Percentiles rank a stretch among this genome's conserved stretches.
These are phyloP conservation scores for Phialemonium atrogriseum DNA, from an alignment of 2,329 filamentous ascomycete genomes.

Conservation along the genomic window DNA sequence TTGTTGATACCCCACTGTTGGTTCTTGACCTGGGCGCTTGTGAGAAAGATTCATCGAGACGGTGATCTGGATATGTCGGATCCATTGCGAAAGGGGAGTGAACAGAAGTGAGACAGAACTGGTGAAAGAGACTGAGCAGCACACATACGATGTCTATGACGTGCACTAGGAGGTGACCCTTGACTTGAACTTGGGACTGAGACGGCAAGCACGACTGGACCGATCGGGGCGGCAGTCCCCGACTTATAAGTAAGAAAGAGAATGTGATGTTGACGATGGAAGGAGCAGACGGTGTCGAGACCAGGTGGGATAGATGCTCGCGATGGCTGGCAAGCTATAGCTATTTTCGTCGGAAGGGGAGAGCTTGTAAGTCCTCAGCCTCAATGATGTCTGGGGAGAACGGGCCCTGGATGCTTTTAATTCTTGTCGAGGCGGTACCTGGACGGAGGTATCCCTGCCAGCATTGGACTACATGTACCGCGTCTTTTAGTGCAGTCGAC, in stretches of 20 bases:
- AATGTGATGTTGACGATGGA: not conserved
- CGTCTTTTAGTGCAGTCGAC: too few relatives aligned
- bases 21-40: constrained; percentile 15
- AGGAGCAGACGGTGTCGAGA: constrained; percentile 1
- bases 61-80: constrained; percentile 9
- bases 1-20: constrained; percentile 13
- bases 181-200: too few relatives aligned
- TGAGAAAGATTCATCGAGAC: constrained; percentile 16
- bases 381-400: not conserved
- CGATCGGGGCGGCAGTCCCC: too few relatives aligned
- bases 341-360: constrained; percentile 3
- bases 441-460: not conserved
- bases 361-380: constrained; percentile 2
- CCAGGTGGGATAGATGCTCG: constrained; percentile 4
- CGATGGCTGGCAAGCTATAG: constrained; percentile 1
- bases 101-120: constrained; percentile 4
- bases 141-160: constrained; percentile 14
- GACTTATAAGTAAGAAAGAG: constrained; percentile 1
- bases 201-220: too few relatives aligned
- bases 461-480: too few relatives aligned
- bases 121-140: constrained; percentile 7
- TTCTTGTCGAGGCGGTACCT: constrained; percentile 1
- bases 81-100: constrained; percentile 11
- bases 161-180: too few relatives aligned
- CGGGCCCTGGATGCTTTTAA: constrained; percentile 3